Evolutionary conservation across 2,329 filamentous ascomycete species (phyloP), one percentile per base, ranked within the genome.

Genomic region (Dendrostoma leiphaemia): DNA sequence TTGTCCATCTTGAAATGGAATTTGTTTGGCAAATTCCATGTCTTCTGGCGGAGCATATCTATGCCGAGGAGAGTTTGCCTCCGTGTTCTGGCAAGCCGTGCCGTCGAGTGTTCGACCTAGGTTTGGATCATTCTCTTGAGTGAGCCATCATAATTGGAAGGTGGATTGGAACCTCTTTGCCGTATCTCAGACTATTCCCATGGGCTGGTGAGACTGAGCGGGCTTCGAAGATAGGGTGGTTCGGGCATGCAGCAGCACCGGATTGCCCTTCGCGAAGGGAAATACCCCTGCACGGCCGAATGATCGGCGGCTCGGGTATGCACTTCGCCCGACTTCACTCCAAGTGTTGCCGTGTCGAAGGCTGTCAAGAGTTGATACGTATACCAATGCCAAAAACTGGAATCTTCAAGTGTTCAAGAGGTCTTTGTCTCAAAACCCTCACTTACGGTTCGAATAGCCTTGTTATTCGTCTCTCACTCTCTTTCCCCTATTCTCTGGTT

Each of bases 291-390:
- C 17, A 52, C 50, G 34, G 32, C 31, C 40, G 40, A 51, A 29
- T n/a, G 17, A 31, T 48, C 51, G 51, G 51, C 34, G 10, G 17
- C 9, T 48, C 51, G 51, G 51, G 51, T 35, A 53, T 47, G 35
- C 43, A 17, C 23, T 40, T 24, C 2, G 32, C 37, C 51, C 51
- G 51, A 48, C 43, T 29, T 47, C 41, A 47, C 8, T n/a, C n/a
- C 13, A 28, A 13, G 6, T 10, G 23, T 12, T 37, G 24, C 40
- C 32, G 21, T 15, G 19, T 8, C 9, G 29, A 37, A 13, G 19
- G 23, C 28, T 40, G 24, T 47, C 28, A 31, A 43, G 15, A 48
- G 17, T 43, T 32, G 23, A 34, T 28, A 41, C 8, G 34, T 53
- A 34, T 31, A 51, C 28, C 40, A 19, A 12, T 13, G 10, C 29